Conservation (phyloP, 2,329 filamentous ascomycete genomes). For the Colletotrichum endophyticum region DNA sequence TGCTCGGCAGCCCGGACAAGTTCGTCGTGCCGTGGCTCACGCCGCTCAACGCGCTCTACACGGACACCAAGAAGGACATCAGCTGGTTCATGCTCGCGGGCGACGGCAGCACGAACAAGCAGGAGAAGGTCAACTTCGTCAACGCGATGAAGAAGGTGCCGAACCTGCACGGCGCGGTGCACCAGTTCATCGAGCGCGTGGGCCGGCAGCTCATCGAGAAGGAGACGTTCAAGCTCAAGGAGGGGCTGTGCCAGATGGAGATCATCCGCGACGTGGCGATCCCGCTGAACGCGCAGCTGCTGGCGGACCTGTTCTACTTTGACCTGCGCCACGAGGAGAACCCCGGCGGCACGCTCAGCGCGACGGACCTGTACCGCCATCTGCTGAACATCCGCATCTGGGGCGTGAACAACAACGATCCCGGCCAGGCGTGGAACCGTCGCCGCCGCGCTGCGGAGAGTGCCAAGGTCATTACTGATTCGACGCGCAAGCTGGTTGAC, state of each 20-base stretch:
- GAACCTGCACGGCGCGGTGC: conserved; percentile 32
- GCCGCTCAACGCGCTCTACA: conserved; percentile 31
- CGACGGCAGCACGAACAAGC: conserved; percentile 29
- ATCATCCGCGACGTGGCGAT: conserved; percentile 61
- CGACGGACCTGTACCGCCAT: conserved; percentile 44
- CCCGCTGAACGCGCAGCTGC: conserved; percentile 59
- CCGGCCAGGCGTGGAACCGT: conserved; percentile 50
- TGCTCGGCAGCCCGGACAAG: conserved; percentile 33
- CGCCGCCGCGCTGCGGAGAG: conserved; percentile 46
- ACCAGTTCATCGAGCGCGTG: conserved; percentile 34
- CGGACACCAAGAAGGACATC: conserved; percentile 36
- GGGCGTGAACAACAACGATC: conserved; percentile 52
- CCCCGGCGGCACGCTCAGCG: conserved; percentile 50
- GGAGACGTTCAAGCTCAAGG: conserved; percentile 38
- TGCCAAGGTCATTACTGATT: conserved; percentile 37
- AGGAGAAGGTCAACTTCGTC: conserved; percentile 32
- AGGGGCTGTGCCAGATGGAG: conserved; percentile 44
- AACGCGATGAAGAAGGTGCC: conserved; percentile 39
- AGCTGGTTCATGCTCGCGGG: conserved; percentile 44
- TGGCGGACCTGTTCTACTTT: conserved; percentile 62
- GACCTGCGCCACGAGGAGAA: conserved; percentile 61
- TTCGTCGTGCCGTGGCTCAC: conserved; percentile 39
- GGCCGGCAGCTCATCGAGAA: conserved; percentile 44
- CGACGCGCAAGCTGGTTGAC: conserved; percentile 43
- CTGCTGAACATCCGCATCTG: conserved; percentile 49